phyloP scores from a whole-genome alignment of 441 rosid genomes.

The Pelargonium citronellum region DNA sequence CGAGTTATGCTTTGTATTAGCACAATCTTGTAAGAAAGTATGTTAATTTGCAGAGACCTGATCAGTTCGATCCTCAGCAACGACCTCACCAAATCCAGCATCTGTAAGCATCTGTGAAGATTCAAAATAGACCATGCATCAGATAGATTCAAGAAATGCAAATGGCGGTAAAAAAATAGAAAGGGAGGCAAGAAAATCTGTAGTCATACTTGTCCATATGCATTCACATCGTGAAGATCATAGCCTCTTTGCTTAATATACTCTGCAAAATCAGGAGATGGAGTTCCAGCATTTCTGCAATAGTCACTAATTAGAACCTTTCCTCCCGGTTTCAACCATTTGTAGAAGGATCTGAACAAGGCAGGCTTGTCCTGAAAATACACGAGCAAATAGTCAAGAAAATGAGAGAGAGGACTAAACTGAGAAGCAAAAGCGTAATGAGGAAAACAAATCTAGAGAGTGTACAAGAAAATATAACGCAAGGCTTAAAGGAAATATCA shows the following conservation, averaged over 20 bases:
- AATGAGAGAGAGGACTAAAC: not conserved
- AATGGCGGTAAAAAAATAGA: not conserved
- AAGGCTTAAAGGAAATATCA: not conserved
- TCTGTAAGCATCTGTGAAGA: constrained; percentile 64
- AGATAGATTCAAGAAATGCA: not conserved
- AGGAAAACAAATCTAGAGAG: not conserved
- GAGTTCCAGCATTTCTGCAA: constrained; percentile 64
- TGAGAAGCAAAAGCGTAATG: too few species aligned
- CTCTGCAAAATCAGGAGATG: constrained; percentile 59
- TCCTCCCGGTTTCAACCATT: constrained; percentile 97
- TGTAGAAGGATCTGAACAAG: constrained; percentile 72
- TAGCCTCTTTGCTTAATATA: constrained; percentile 92
- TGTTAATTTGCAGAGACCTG: constrained; percentile 41
- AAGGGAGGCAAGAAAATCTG: not conserved
- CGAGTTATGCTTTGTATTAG: not conserved
- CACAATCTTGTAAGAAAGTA: not conserved
- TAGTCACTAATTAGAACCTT: constrained; percentile 89
- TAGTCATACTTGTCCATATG: constrained; percentile 68
- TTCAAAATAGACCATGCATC: constrained; percentile 6
- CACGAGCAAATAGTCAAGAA: not conserved
- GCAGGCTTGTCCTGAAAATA: constrained; percentile 83
- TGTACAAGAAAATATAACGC: not conserved
- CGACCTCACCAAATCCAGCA: constrained; percentile 70
- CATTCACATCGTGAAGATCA: constrained; percentile 80
- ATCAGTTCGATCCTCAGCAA: constrained; percentile 81